These are phyloP conservation scores for Cucurbita moschata DNA, from an alignment of 306 rosid species.

Conservation along the genomic window DNA sequence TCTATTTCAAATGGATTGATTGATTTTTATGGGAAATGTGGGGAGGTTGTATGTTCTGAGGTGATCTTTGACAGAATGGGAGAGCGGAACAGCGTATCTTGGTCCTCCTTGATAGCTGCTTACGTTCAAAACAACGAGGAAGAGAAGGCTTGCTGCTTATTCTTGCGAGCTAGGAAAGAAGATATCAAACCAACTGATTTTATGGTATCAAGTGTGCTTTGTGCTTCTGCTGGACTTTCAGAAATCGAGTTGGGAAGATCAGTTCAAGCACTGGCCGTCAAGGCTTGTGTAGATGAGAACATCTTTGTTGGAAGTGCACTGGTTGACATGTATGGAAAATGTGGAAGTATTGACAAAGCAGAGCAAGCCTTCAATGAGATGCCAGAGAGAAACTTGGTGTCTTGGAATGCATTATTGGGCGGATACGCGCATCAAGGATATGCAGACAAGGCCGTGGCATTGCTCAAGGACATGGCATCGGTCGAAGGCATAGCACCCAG, in stretches of 20 bases:
- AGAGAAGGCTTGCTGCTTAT: constrained; percentile 61
- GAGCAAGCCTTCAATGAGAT: constrained; percentile 38
- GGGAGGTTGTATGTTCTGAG: constrained; percentile 34
- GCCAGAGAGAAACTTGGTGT: constrained; percentile 49
- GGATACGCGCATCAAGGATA: constrained; percentile 67
- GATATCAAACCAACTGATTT: constrained; percentile 51
- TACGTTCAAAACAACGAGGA: constrained; percentile 51
- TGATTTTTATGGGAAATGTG: constrained; percentile 77
- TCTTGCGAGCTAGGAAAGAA: constrained; percentile 39
- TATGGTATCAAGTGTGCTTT: constrained; percentile 57
- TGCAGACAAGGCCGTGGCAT: constrained; percentile 43
- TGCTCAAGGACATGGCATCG: constrained; percentile 45
- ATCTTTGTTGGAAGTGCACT: constrained; percentile 74
- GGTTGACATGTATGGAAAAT: constrained; percentile 84
- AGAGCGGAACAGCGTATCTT: constrained; percentile 43
- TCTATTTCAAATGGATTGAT: constrained; percentile 59
- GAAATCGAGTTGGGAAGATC: constrained; percentile 66
- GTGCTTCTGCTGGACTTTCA: constrained; percentile 73
- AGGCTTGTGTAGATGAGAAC: constrained; percentile 51
- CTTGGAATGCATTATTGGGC: constrained; percentile 66
- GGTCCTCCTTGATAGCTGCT: constrained; percentile 70
- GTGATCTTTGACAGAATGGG: constrained; percentile 38
- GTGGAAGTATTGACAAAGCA: constrained; percentile 57
- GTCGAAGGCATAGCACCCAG: constrained; percentile 23
- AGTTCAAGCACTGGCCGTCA: constrained; percentile 58